phyloP scores from a whole-genome alignment of 1,139 yeast genomes.

The Sugiyamaella grinbergsii region DNA sequence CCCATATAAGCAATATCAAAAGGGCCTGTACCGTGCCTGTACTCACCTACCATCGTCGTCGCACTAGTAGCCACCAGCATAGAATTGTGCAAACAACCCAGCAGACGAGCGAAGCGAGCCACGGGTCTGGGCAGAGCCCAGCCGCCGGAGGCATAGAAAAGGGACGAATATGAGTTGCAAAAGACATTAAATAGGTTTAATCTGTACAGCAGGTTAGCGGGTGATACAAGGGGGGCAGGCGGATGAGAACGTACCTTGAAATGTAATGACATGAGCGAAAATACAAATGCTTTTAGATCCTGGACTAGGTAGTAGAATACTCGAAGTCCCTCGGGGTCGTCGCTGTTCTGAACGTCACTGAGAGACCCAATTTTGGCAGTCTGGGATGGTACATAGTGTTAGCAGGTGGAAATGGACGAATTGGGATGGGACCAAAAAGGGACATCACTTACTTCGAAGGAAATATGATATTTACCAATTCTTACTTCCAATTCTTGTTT shows the following conservation, averaged over 20 bases:
- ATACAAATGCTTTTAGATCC: constrained; percentile 49
- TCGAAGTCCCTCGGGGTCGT: constrained; percentile 50
- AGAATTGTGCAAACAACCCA: too few relatives aligned
- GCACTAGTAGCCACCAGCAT: background rate
- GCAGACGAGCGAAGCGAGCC: background rate
- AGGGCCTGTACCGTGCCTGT: too few relatives aligned
- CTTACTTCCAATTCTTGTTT: constrained; percentile 50
- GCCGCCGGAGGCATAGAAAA: constrained; percentile 8
- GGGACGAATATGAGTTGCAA: background rate
- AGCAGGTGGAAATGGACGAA: background rate
- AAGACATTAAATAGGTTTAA: constrained; percentile 27
- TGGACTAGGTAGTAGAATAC: constrained; percentile 50
- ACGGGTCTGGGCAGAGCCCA: too few relatives aligned
- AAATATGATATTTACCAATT: constrained; percentile 44
- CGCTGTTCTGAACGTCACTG: constrained; percentile 45
- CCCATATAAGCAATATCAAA: too few relatives aligned
- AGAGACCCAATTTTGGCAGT: constrained; percentile 48
- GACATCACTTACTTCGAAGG: constrained; percentile 39
- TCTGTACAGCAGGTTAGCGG: background rate
- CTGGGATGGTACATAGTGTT: constrained; percentile 26
- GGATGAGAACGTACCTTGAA: constrained; percentile 41
- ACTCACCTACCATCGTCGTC: too few relatives aligned
- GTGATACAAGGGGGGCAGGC: background rate
- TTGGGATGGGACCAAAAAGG: background rate
- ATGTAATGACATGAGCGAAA: constrained; percentile 49